Percentiles rank a stretch among this genome's conserved stretches.
Conservation (phyloP, 202 grass and related monocot genomes). For the Schoenoplectus triqueter region DNA sequence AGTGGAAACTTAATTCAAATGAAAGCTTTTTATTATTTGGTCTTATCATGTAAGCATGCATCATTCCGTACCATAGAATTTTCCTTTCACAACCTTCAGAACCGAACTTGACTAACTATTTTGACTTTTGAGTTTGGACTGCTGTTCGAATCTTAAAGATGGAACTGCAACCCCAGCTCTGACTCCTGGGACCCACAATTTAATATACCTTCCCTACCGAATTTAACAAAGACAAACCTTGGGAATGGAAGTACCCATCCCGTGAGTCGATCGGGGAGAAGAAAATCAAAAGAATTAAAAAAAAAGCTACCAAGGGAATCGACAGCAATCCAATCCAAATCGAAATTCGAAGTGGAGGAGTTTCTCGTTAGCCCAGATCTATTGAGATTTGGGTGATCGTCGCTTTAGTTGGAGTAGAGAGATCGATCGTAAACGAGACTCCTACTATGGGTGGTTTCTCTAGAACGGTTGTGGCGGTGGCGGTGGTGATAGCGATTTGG, state of each 20-base stretch:
- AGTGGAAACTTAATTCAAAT: too few species aligned
- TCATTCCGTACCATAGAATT: too few species aligned
- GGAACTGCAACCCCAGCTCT: neutral
- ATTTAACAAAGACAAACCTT: constrained; percentile 8
- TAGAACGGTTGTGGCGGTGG: constrained; percentile 27
- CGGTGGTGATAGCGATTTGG: constrained; percentile 7
- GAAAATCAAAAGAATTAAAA: neutral
- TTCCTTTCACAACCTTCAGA: neutral
- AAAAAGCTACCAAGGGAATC: neutral
- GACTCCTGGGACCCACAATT: neutral
- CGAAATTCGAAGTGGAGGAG: constrained; percentile 6
- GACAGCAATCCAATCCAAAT: neutral
- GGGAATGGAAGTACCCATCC: neutral
- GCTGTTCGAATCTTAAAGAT: neutral
- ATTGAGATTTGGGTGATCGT: constrained; percentile 19
- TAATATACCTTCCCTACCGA: neutral
- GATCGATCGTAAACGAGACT: neutral
- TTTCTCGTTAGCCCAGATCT: constrained; percentile 21
- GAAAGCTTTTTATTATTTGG: too few species aligned
- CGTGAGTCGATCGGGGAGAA: neutral
- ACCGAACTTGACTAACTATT: neutral
- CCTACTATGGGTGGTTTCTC: constrained; percentile 9
- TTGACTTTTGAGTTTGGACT: neutral
- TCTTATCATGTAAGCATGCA: too few species aligned
- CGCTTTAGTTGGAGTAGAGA: neutral